A percentile compares a stretch with the other conserved stretches of the same genome.
Evolutionary conservation across 1,139 yeast genomes (phyloP).

Genomic region (Candida mesenterica): DNA sequence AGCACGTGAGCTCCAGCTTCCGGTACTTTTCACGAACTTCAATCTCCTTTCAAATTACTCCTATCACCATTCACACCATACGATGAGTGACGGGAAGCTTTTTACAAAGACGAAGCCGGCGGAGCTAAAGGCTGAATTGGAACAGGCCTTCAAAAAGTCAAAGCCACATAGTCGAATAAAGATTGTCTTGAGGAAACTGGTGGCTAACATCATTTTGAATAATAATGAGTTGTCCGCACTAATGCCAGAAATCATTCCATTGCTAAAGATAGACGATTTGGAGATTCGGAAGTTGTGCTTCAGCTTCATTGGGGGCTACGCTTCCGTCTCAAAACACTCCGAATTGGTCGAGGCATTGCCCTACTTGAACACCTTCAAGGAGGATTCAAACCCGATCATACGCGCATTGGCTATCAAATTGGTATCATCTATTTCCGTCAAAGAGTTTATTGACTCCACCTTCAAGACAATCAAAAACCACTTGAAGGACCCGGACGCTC

Average conservation of each 20-base stretch:
- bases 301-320: slow-evolving; percentile 60
- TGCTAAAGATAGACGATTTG: slow-evolving; percentile 63
- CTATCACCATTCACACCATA: not conserved
- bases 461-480: slow-evolving; percentile 26
- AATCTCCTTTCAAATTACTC: too few species aligned
- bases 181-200: slow-evolving; percentile 66
- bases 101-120: slow-evolving; percentile 47
- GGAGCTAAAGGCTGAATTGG: slow-evolving; percentile 57
- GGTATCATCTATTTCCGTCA: slow-evolving; percentile 55
- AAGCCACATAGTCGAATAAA: slow-evolving; percentile 49
- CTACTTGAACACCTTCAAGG: slow-evolving; percentile 50
- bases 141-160: slow-evolving; percentile 54
- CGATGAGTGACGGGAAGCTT: slow-evolving; percentile 45
- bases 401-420: slow-evolving; percentile 62
- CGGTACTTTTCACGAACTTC: too few species aligned
- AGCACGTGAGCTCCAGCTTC: too few species aligned
- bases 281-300: slow-evolving; percentile 72
- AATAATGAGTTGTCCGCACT: slow-evolving; percentile 71
- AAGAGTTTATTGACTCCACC: slow-evolving; percentile 45
- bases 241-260: slow-evolving; percentile 63
- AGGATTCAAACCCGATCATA: slow-evolving; percentile 33
- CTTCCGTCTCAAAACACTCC: slow-evolving; percentile 47
- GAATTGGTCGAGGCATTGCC: slow-evolving; percentile 59
- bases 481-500: slow-evolving; percentile 54
- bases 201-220: slow-evolving; percentile 83